Base-by-base conservation (phyloP, 1,284 basidiomycete species). In the Trichosporon inkin region DNA sequence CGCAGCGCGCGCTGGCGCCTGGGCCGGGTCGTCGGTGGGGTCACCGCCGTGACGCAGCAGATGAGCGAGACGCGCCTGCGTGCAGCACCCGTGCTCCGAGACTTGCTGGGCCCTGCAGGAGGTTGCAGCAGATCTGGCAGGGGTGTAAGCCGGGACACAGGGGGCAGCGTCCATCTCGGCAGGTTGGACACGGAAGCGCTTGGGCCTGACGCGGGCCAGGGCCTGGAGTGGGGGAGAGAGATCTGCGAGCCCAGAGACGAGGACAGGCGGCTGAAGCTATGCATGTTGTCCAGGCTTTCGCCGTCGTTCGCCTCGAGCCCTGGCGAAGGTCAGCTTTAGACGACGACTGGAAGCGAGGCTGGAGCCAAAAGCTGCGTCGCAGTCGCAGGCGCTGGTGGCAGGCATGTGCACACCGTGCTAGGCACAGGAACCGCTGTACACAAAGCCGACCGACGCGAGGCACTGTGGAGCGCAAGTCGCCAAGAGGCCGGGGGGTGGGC, bases 81-180 rank as follows among this genome's bases (percentile, higher is more conserved):
- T 13, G 52, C 47, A 6, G 28, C 28, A 44, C 24, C 44, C n/a
- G 36, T 13, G 10, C 47, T 35, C 53, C 22, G 17, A n/a, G 14
- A 54, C 24, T 38, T 28, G 40, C 34, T 41, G 19, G 37, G 20
- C 40, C n/a, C 28, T 19, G 13, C 40, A 22, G 3, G 24, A 20
- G 38, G 17, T 20, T 32, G 28, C 20, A 73, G 54, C 7, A 71
- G 57, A 0, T 53, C 17, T 3, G 56, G 49, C 0, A 76, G 64
- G 4, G 61, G 39, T 0, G 61, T 56, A 5, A 76, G 65, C 53
- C 63, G 69, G 6, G 65, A 56, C 10, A 73, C 53, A 1, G 44
- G 44, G 0, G 72, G 71, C 53, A 76, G 60, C 10, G 53, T 40
- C 74, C 74, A 76, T 40, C 51, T 58, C 0, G 74, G 74, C 13